Evolutionary conservation across 2,329 filamentous ascomycete species (phyloP).

Genomic region (Fusarium veterinarium): DNA sequence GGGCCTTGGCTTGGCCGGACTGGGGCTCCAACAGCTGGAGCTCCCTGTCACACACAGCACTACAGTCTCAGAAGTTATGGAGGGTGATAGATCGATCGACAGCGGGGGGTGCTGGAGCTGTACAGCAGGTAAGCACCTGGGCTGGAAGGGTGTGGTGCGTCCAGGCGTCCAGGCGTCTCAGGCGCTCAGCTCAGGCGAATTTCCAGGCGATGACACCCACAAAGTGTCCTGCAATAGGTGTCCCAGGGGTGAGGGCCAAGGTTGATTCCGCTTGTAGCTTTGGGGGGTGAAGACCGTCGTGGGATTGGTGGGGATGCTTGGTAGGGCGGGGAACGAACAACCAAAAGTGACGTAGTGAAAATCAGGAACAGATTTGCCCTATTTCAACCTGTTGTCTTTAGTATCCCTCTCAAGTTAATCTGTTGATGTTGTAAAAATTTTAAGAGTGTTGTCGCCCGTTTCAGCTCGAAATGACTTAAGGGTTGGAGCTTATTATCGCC

Average conservation of each 20-base stretch:
- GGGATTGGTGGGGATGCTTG: constrained; percentile 27
- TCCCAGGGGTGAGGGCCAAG: constrained; percentile 10
- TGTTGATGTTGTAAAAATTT: background rate
- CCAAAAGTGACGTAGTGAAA: constrained; percentile 31
- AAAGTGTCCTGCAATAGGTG: constrained; percentile 18
- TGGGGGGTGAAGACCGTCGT: background rate
- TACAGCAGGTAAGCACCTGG: background rate
- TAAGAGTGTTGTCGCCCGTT: background rate
- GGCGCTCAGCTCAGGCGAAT: constrained; percentile 30
- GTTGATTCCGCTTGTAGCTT: constrained; percentile 1
- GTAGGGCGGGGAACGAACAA: constrained; percentile 23
- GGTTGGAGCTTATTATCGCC: background rate
- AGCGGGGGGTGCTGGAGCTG: constrained; percentile 28
- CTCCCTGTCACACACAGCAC: constrained; percentile 6
- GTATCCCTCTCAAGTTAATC: background rate
- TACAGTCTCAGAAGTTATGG: background rate
- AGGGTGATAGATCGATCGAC: constrained; percentile 31
- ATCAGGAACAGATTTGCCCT: constrained; percentile 6
- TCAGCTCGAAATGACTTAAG: background rate
- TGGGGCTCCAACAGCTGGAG: constrained; percentile 19
- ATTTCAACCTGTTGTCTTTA: background rate
- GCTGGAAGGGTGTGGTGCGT: background rate
- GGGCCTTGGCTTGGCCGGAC: constrained; percentile 24
- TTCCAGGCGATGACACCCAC: constrained; percentile 28
- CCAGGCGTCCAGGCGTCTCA: constrained; percentile 8